A percentile compares a stretch with the other conserved stretches of the same genome.
These are phyloP conservation scores for Cunninghamia lanceolata DNA, from an alignment of 75 land plant species.

Conservation along the genomic window DNA sequence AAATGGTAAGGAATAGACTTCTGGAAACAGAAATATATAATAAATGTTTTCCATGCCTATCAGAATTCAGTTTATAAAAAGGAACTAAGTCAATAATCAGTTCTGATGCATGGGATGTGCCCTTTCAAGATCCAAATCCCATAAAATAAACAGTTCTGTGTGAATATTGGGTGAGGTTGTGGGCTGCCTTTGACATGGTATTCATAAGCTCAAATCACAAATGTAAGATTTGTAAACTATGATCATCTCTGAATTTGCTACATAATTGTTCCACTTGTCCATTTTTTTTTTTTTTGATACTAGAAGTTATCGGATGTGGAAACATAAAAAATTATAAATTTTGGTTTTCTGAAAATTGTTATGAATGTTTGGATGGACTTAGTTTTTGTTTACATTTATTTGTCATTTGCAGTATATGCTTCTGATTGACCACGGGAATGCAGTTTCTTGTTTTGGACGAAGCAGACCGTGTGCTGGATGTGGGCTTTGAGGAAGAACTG, in stretches of 20 bases:
- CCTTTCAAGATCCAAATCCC: too few relatives aligned
- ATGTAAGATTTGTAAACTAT: not conserved
- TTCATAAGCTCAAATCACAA: not conserved
- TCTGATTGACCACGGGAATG: not conserved
- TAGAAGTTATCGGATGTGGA: not conserved
- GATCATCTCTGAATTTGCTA: not conserved
- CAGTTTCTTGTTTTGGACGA: conserved; percentile 98
- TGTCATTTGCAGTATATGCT: not conserved
- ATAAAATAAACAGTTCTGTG: too few relatives aligned
- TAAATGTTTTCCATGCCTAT: too few relatives aligned
- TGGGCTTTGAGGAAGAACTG: conserved; percentile 86
- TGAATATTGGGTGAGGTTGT: not conserved
- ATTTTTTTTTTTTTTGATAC: not conserved
- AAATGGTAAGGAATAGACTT: too few relatives aligned
- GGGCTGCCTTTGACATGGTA: not conserved
- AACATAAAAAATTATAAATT: not conserved
- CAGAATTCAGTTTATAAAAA: too few relatives aligned
- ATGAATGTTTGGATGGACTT: not conserved
- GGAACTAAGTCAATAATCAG: too few relatives aligned
- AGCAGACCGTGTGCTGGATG: conserved; percentile 95
- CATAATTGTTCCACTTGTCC: not conserved
- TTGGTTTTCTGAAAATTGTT: not conserved
- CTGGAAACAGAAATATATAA: too few relatives aligned
- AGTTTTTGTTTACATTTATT: not conserved
- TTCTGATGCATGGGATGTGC: too few relatives aligned